A percentile compares a stretch with the other conserved stretches of the same genome.
Evolutionary conservation across 1,284 basidiomycete species (phyloP).

Genomic region (Ganoderma sinense): DNA sequence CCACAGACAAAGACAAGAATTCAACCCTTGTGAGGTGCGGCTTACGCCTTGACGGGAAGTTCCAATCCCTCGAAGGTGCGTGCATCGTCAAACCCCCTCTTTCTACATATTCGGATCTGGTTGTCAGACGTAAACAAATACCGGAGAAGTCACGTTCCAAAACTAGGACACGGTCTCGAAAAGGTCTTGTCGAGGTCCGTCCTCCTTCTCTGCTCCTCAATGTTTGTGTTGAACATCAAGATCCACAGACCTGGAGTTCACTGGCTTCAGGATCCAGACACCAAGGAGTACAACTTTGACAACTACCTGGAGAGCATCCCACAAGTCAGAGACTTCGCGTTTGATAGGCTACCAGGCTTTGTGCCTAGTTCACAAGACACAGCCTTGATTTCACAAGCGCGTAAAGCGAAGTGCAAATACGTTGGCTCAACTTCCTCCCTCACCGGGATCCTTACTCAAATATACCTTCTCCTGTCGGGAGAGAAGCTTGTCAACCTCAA

Average conservation of each 20-base stretch:
- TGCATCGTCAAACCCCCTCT: neutral
- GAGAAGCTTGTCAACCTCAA: slow-evolving; percentile 69
- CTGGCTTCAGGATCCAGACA: slow-evolving; percentile 88
- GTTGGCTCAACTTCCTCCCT: slow-evolving; percentile 94
- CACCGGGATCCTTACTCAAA: slow-evolving; percentile 84
- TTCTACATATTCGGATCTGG: neutral
- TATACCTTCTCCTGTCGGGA: slow-evolving; percentile 85
- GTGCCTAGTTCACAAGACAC: slow-evolving; percentile 85
- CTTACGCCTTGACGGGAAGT: neutral
- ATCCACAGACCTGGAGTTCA: slow-evolving; percentile 85
- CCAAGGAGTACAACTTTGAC: slow-evolving; percentile 88
- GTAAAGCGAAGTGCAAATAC: slow-evolving; percentile 67
- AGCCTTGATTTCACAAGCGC: slow-evolving; percentile 75
- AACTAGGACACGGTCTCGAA: slow-evolving; percentile 80
- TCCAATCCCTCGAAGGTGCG: slow-evolving; percentile 23
- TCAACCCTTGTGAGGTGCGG: neutral
- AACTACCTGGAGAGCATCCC: slow-evolving; percentile 78
- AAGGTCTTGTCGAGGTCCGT: slow-evolving; percentile 87
- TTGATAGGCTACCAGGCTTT: slow-evolving; percentile 82
- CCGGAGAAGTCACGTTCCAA: slow-evolving; percentile 68
- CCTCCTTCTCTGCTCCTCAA: neutral
- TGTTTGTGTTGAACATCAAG: neutral
- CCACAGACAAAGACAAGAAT: neutral
- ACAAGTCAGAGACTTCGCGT: slow-evolving; percentile 89
- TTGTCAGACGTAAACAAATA: slow-evolving; percentile 43